phyloP scores from a whole-genome alignment of 805 yeast genomes.

The Kockiozyma suomiensis region DNA sequence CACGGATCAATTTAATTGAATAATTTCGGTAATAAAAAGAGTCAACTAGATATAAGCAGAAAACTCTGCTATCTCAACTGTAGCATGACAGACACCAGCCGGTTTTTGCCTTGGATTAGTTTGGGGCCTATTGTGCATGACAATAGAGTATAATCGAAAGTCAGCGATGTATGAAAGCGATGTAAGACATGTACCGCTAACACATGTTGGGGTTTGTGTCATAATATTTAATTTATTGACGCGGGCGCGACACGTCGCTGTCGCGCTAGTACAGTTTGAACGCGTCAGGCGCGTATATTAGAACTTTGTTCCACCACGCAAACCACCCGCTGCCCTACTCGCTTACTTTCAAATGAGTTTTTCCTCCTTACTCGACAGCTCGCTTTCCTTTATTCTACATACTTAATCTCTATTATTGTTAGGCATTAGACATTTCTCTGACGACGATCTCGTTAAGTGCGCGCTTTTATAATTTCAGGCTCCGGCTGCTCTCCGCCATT shows the following conservation, averaged over 20 bases:
- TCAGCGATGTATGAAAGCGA: too few relatives aligned
- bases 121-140: too few relatives aligned
- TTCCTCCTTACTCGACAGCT: background rate
- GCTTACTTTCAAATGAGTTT: background rate
- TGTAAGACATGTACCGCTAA: too few relatives aligned
- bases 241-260: slow-evolving; percentile 12
- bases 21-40: background rate
- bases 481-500: background rate
- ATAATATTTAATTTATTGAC: background rate
- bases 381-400: background rate
- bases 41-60: background rate
- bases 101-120: too few relatives aligned
- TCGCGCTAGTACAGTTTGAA: slow-evolving; percentile 1
- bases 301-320: background rate
- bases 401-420: background rate
- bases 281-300: slow-evolving; percentile 6
- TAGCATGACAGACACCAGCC: too few relatives aligned
- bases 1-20: background rate
- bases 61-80: too few relatives aligned
- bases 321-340: background rate
- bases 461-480: background rate
- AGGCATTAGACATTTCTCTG: background rate
- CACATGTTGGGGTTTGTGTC: background rate
- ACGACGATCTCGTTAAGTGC: background rate
- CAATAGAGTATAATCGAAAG: too few relatives aligned